These are phyloP conservation scores for Barbarea vulgaris DNA, from an alignment of 345 rosid genomes.

Conservation along the genomic window DNA sequence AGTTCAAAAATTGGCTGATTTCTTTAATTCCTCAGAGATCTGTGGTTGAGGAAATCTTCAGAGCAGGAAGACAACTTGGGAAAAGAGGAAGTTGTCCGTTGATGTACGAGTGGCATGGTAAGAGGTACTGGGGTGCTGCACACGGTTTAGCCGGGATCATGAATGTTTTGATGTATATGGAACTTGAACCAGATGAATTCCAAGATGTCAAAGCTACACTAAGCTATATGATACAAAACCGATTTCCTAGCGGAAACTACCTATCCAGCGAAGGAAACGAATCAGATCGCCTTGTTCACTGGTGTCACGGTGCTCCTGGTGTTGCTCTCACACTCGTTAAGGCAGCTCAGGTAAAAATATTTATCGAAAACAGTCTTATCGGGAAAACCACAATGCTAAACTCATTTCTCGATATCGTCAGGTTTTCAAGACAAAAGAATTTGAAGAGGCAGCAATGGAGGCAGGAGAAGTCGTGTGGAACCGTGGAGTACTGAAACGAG, in stretches of 20 bases:
- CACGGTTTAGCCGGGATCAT: slow-evolving; percentile 78
- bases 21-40: slow-evolving; percentile 37
- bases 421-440: slow-evolving; percentile 54
- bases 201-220: slow-evolving; percentile 62
- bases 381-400: neutral
- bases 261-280: slow-evolving; percentile 55
- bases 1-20: neutral
- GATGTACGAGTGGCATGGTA: slow-evolving; percentile 75
- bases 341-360: slow-evolving; percentile 58
- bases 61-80: slow-evolving; percentile 50
- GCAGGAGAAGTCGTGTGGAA: slow-evolving; percentile 70
- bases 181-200: slow-evolving; percentile 58
- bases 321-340: slow-evolving; percentile 64
- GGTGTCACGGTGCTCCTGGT: slow-evolving; percentile 87
- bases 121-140: slow-evolving; percentile 77
- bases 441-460: slow-evolving; percentile 59
- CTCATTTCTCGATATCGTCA: slow-evolving; percentile 20
- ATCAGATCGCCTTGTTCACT: slow-evolving; percentile 60
- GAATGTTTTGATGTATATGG: slow-evolving; percentile 61
- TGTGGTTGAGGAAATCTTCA: slow-evolving; percentile 57
- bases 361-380: neutral
- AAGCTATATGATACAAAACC: slow-evolving; percentile 54
- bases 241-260: slow-evolving; percentile 63
- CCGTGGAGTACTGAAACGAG: slow-evolving; percentile 66
- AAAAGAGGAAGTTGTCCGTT: slow-evolving; percentile 49